These are phyloP conservation scores for Symbiodinium pilosum DNA, from an alignment of 73 alveolate genomes.

Conservation along the genomic window DNA sequence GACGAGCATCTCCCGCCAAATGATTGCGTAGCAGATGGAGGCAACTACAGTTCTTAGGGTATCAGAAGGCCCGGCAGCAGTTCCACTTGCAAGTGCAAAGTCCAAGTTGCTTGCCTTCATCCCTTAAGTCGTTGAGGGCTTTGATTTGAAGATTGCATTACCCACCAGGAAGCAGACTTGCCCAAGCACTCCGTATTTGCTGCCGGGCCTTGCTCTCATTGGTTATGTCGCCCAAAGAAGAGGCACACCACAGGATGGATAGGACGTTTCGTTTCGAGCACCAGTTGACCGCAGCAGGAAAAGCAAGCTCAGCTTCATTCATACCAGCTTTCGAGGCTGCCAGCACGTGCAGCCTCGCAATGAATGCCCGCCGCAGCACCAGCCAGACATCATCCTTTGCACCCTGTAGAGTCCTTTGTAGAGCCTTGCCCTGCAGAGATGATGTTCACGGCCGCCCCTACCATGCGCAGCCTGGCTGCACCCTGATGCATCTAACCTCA, in stretches of 20 bases:
- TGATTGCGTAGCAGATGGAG: neutral
- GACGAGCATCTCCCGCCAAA: no score
- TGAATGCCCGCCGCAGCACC: neutral
- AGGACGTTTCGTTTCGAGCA: neutral
- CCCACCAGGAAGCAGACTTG: no score
- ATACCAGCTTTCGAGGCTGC: no score
- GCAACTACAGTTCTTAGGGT: neutral
- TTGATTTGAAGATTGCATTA: no score
- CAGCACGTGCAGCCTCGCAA: no score
- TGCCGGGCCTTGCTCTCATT: constrained; percentile 1
- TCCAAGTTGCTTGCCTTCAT: no score
- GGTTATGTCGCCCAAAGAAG: constrained; percentile 26
- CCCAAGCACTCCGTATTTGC: neutral
- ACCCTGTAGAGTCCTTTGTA: neutral
- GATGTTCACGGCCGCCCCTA: constrained; percentile 17
- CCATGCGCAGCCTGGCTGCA: neutral
- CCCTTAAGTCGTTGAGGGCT: no score
- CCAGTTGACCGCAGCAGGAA: neutral
- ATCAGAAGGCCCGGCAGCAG: neutral
- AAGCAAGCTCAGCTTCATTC: neutral
- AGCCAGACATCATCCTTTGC: constrained; percentile 7
- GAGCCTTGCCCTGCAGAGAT: constrained; percentile 2
- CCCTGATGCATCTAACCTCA: no score
- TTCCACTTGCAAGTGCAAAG: no score
- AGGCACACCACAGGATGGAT: neutral